phyloP scores from a whole-genome alignment of 1,284 basidiomycete species.

The Psilocybe mexicana region DNA sequence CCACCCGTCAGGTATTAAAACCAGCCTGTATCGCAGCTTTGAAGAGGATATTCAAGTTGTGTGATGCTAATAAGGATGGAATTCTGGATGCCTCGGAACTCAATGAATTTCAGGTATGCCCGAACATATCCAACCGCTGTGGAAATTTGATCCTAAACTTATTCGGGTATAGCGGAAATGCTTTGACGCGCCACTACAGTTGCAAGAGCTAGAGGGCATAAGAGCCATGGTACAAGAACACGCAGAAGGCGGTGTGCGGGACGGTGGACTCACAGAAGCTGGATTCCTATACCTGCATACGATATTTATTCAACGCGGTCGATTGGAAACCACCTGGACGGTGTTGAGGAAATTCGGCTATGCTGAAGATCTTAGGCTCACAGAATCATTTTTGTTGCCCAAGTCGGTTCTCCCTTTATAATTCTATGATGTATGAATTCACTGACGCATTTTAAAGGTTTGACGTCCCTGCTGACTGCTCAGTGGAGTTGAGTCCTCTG shows the following conservation, averaged over 20 bases:
- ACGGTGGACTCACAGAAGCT: conserved; percentile 85
- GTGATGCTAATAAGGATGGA: conserved; percentile 94
- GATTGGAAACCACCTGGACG: conserved; percentile 98
- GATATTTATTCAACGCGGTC: conserved; percentile 94
- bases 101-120: conserved; percentile 89
- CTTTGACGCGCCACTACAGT: conserved; percentile 91
- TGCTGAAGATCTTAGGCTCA: conserved; percentile 88
- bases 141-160: not conserved
- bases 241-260: conserved; percentile 65
- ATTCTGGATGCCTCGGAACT: conserved; percentile 88
- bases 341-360: conserved; percentile 95
- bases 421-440: not conserved
- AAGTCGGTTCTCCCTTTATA: conserved; percentile 50
- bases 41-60: conserved; percentile 93
- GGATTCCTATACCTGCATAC: conserved; percentile 97
- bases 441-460: conserved; percentile 54
- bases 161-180: conserved; percentile 74
- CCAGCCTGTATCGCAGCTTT: conserved; percentile 90
- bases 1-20: conserved; percentile 74
- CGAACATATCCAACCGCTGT: conserved; percentile 19
- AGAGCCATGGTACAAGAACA: conserved; percentile 83
- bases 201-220: conserved; percentile 91
- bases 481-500: conserved; percentile 89
- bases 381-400: conserved; percentile 85
- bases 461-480: conserved; percentile 91